Conservation (phyloP, 2,329 filamentous ascomycete genomes). For the Ophiocordyceps sinensis region DNA sequence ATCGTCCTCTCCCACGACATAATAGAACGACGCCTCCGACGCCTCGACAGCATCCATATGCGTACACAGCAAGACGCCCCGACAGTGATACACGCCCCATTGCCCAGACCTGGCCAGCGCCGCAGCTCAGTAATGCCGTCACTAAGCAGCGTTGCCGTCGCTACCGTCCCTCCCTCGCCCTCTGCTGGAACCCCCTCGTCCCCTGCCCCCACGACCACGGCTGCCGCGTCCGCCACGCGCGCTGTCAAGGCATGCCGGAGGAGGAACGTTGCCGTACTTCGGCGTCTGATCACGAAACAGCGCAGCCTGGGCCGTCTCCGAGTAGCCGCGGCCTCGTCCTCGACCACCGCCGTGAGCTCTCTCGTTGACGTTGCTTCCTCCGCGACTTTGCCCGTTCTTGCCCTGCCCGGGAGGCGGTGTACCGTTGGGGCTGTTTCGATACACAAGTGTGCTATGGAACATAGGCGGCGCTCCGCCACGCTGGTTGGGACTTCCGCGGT, state of each 20-base stretch:
- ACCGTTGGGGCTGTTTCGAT: conserved; percentile 25
- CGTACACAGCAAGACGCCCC: no score
- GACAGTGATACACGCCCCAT: no score
- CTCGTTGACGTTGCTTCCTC: conserved; percentile 9
- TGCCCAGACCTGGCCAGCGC: no score
- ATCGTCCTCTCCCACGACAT: no score
- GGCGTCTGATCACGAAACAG: conserved; percentile 8
- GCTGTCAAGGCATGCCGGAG: conserved; percentile 40
- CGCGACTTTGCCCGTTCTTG: conserved; percentile 13
- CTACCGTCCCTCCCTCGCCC: conserved; percentile 17
- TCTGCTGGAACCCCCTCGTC: conserved; percentile 18
- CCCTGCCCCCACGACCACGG: conserved; percentile 25
- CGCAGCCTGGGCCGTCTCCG: conserved; percentile 9
- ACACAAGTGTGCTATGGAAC: conserved; percentile 37
- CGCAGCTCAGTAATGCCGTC: no score
- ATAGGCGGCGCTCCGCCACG: conserved; percentile 27
- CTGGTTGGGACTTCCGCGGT: conserved; percentile 23
- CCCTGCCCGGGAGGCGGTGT: conserved; percentile 11
- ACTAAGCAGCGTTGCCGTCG: not conserved
- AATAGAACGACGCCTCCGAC: no score
- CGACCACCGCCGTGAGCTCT: conserved; percentile 14
- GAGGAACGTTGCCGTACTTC: conserved; percentile 42
- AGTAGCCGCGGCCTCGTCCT: conserved; percentile 16
- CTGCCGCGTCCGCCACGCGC: conserved; percentile 24
- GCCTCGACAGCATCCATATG: no score